Percentiles rank a stretch among this genome's conserved stretches.
phyloP scores from a whole-genome alignment of 169 alveolate genomes.

The Blepharisma undulans region DNA sequence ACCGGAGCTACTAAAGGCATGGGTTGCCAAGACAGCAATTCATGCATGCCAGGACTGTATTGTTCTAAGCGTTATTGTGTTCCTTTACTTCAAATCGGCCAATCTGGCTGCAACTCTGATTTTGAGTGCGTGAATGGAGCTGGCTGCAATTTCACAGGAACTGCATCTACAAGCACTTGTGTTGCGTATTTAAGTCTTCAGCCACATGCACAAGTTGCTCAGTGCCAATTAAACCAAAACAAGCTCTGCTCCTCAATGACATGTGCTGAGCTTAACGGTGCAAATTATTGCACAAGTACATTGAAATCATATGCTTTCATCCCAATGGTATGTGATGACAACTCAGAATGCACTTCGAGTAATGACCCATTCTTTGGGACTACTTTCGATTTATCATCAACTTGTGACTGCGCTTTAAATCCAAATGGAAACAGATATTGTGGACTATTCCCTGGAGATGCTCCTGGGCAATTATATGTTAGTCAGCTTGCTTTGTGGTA shows the following conservation, averaged over 20 bases:
- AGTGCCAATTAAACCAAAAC: background rate
- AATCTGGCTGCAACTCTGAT: background rate
- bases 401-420: constrained; percentile 22
- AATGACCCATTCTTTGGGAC: background rate
- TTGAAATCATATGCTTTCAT: background rate
- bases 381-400: background rate
- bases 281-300: background rate
- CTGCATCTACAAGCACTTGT: background rate
- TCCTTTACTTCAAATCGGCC: background rate
- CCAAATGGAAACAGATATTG: constrained; percentile 4
- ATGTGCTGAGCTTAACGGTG: background rate
- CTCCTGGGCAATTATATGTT: background rate
- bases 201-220: background rate
- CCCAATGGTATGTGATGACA: background rate
- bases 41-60: constrained; percentile 6
- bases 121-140: background rate
- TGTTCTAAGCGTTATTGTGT: background rate
- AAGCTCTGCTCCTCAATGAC: background rate
- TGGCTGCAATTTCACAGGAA: background rate
- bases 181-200: background rate
- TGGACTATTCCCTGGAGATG: background rate
- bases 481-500: background rate
- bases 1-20: background rate
- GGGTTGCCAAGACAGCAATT: background rate
- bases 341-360: background rate